Percentiles rank a stretch among this genome's conserved stretches.
These are phyloP conservation scores for Miamiensis avidus DNA, from an alignment of 169 alveolate species.

Conservation along the genomic window DNA sequence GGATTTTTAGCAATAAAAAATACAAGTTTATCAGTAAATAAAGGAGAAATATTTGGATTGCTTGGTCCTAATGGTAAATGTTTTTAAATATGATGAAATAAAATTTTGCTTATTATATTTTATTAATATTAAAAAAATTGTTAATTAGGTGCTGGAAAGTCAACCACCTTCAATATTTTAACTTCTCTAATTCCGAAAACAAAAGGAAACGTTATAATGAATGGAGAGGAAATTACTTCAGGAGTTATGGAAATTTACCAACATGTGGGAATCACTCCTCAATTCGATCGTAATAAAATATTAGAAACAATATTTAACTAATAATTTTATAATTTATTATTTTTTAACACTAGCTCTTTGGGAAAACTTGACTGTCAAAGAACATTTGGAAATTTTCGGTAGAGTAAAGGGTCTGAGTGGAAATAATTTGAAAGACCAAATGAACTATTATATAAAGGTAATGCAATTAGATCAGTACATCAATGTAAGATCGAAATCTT, in stretches of 20 bases:
- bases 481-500: constrained; percentile 41
- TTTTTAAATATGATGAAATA: too few relatives aligned
- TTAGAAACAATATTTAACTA: too few relatives aligned
- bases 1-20: constrained; percentile 33
- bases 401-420: constrained; percentile 55
- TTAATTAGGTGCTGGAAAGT: constrained; percentile 76
- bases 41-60: constrained; percentile 57
- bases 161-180: constrained; percentile 64
- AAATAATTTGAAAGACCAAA: constrained; percentile 35
- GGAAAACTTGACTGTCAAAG: constrained; percentile 67
- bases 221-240: constrained; percentile 31
- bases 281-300: constrained; percentile 64
- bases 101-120: too few relatives aligned
- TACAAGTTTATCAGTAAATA: constrained; percentile 45
- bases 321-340: too few relatives aligned
- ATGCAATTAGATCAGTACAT: constrained; percentile 46
- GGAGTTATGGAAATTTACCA: constrained; percentile 11
- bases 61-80: constrained; percentile 75
- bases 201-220: constrained; percentile 45
- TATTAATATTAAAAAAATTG: too few relatives aligned
- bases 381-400: constrained; percentile 68
- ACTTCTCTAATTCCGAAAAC: constrained; percentile 45
- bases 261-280: constrained; percentile 77
- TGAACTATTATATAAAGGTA: constrained; percentile 12
- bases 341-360: too few relatives aligned